A percentile compares a stretch with the other conserved stretches of the same genome.
Evolutionary conservation across 176 grass and related monocot genomes (phyloP).

Genomic region (Eremochloa ophiuroides): DNA sequence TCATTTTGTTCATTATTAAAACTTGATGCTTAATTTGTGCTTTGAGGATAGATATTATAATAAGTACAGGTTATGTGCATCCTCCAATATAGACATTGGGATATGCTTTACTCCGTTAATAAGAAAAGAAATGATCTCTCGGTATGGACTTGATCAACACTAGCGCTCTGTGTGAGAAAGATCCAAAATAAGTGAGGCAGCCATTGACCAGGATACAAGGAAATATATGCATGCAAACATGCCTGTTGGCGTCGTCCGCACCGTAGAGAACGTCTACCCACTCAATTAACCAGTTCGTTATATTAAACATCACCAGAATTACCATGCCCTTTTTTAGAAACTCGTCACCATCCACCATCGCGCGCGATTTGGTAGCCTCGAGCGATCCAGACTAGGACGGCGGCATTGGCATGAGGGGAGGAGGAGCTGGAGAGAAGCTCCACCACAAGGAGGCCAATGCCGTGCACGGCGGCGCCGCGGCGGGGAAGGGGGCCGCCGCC

Average conservation of each 20-base stretch:
- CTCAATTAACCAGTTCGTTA: neutral
- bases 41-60: neutral
- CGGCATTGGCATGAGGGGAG: slow-evolving; percentile 39
- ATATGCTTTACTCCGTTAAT: neutral
- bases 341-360: slow-evolving; percentile 28
- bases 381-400: neutral
- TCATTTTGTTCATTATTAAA: neutral
- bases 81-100: neutral
- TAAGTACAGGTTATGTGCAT: neutral
- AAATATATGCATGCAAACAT: slow-evolving; percentile 1
- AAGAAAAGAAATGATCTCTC: neutral
- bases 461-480: slow-evolving; percentile 15
- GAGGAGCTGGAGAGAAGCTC: slow-evolving; percentile 44
- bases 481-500: neutral
- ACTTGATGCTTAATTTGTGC: neutral
- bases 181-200: slow-evolving; percentile 25
- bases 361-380: slow-evolving; percentile 1
- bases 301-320: slow-evolving; percentile 16
- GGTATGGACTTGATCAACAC: neutral
- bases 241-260: neutral
- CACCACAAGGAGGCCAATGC: slow-evolving; percentile 32
- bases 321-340: slow-evolving; percentile 42
- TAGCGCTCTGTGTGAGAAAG: neutral
- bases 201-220: slow-evolving; percentile 16
- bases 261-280: slow-evolving; percentile 27